Base-by-base conservation (phyloP, 169 alveolate species). In the Ichthyophthirius multifiliis region DNA sequence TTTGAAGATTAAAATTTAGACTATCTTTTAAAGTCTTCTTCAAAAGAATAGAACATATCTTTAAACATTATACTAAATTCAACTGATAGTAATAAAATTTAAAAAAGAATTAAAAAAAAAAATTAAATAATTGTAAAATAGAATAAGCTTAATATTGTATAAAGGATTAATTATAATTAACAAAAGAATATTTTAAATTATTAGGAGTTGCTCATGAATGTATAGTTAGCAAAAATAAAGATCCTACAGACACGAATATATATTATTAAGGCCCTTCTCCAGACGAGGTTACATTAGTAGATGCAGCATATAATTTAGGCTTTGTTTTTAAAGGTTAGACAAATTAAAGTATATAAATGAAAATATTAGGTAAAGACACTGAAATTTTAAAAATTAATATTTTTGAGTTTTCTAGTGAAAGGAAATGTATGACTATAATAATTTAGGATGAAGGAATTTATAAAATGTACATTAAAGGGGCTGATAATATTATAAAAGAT, bases 361-460 rank as follows among this genome's bases (percentile, higher is more conserved):
- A 34, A 65, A 27, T 55, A 39, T 27, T 16, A 20, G 71, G 73
- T 48, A 62, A 43, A n/a, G 43, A 35, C 16, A 79, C 47, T 45
- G 90, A 87, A 45, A 78, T 93, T 10, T 13, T 20, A 1, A 55
- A 55, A 1, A 67, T 86, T 18, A 71, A 90, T 12, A 76, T 83
- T 23, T 82, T 93, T 64, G 91, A 84, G 41, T 96, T 96, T 78
- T 85, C 90, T 47, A 85, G 94, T 63, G 95, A 88, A 13, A 83
- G 98, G 74, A 94, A 93, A 65, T 76, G 98, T 76, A 95, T 95
- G 97, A 87, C 96, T 30, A 89, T 96, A 4, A 82, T 96, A n/a
- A 75, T 93, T 6, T 85, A 55, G 31, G 71, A 55, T 23, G 84
- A 90, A 20, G 67, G 37, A 27, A 39, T 55, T 55, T 55, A 55